Base-by-base conservation (phyloP, 2,329 filamentous ascomycete genomes). In the Calonectria montana region DNA sequence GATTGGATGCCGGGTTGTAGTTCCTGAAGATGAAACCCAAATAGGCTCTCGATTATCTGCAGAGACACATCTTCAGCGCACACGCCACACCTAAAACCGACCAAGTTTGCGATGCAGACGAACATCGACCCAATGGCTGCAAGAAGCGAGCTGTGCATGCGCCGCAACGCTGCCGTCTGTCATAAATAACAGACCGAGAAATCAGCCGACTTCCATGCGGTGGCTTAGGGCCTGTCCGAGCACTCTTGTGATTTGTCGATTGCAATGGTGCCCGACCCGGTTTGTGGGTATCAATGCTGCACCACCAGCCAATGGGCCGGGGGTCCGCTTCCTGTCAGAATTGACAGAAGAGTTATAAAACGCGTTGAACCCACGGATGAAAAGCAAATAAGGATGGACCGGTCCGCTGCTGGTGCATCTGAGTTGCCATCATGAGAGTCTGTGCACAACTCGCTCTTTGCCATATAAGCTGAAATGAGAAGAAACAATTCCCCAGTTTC, bases 151-250 rank as follows among this genome's bases (percentile, higher is more conserved):
- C 2, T 12, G 31, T 2, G 53, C 53, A 16, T 35, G 53, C n/a
- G 53, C 53, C 53, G 31, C 53, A 39, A 35, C 35, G 7, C 2
- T 25, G 4, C n/a, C n/a, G 53, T 39, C n/a, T 39, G 53, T 59
- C 53, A 59, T n/a, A 39, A 25, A 59, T 59, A 59, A 59, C 37
- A 39, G 53, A 59, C 53, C 31, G 53, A 59, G 21, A 59, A 59
- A 59, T 59, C 53, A 39, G 53, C 53, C 31, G 31, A 39, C 5
- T n/a, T 35, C 50, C 35, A 39, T 13, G 12, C n/a, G 37, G 18
- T 25, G 4, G 21, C 35, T 59, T 59, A 39, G 53, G 53, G 53
- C 53, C 39, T 37, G 53, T 59, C 53, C 53, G 53, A 59, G 53
- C 53, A 23, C 9, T 2, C 53, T 25, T 59, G 53, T 59, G 53